Evolutionary conservation across 176 grass and related monocot species (phyloP).

Genomic region (Aegilops sharonensis): DNA sequence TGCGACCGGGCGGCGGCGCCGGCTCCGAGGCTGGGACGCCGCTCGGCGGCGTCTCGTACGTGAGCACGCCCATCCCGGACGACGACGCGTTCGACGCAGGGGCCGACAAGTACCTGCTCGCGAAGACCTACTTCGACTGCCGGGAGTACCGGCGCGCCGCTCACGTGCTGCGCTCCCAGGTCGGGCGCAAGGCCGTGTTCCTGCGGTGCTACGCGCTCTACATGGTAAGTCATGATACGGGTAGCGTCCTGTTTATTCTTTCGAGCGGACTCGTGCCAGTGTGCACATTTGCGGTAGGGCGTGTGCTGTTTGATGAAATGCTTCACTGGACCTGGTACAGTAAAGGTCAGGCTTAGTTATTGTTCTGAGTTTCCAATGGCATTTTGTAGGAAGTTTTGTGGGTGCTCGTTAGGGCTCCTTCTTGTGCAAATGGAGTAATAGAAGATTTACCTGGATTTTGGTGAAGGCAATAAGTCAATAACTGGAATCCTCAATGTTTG

Average conservation of each 20-base stretch:
- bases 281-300: slow-evolving; percentile 25
- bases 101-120: slow-evolving; percentile 87
- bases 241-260: neutral
- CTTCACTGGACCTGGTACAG: slow-evolving; percentile 3
- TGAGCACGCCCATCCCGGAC: slow-evolving; percentile 80
- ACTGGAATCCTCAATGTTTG: neutral
- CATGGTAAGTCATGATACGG: slow-evolving; percentile 41
- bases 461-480: neutral
- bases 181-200: slow-evolving; percentile 73
- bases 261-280: neutral
- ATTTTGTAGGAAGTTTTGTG: neutral
- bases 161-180: slow-evolving; percentile 62
- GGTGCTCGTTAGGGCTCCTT: neutral
- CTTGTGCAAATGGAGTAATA: neutral
- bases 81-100: slow-evolving; percentile 65
- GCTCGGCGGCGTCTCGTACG: slow-evolving; percentile 78
- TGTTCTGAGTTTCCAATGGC: neutral
- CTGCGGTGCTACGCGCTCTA: slow-evolving; percentile 96
- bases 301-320: slow-evolving; percentile 49
- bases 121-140: slow-evolving; percentile 97
- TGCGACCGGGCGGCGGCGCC: slow-evolving; percentile 37
- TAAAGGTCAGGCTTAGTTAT: neutral
- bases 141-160: slow-evolving; percentile 88
- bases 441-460: slow-evolving; percentile 4
- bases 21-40: slow-evolving; percentile 55